Evolutionary conservation across 1,139 yeast species (phyloP).

Genomic region (Suhomyces ambrosiae): DNA sequence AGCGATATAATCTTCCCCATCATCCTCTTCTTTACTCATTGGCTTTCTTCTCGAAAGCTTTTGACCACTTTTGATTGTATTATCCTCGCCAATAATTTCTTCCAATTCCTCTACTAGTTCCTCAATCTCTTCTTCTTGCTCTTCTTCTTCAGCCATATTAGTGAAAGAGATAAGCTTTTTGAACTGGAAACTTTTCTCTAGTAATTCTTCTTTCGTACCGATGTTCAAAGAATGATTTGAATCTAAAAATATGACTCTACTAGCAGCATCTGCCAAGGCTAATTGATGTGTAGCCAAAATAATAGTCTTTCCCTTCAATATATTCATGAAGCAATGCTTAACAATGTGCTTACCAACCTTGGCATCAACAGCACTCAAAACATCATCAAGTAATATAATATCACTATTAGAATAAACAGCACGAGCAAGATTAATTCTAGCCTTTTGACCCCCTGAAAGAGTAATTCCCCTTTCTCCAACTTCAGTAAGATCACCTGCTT

Average conservation of each 20-base stretch:
- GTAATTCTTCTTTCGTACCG: conserved; percentile 59
- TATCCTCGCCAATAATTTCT: neutral
- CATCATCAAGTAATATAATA: conserved; percentile 24
- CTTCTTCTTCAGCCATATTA: conserved; percentile 20
- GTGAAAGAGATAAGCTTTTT: conserved; percentile 53
- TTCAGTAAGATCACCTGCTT: conserved; percentile 25
- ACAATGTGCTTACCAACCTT: conserved; percentile 83
- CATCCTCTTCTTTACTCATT: conserved; percentile 21
- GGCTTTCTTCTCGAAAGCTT: conserved; percentile 17
- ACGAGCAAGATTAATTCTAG: conserved; percentile 28
- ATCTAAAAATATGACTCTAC: conserved; percentile 67
- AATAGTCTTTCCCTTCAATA: conserved; percentile 62
- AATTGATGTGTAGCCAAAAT: conserved; percentile 85
- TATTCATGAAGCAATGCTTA: conserved; percentile 64
- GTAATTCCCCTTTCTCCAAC: conserved; percentile 31
- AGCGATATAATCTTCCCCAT: conserved; percentile 24
- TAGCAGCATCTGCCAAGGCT: conserved; percentile 67
- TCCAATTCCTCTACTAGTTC: conserved; percentile 8
- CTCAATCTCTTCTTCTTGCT: conserved; percentile 19
- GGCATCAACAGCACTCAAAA: conserved; percentile 28
- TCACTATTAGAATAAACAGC: conserved; percentile 26
- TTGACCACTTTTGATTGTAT: conserved; percentile 2
- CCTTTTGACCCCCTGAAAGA: conserved; percentile 29
- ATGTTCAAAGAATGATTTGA: conserved; percentile 63
- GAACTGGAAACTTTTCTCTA: conserved; percentile 46